Percentiles rank a stretch among this genome's conserved stretches.
These are phyloP conservation scores for Plasmopara viticola DNA, from an alignment of 352 stramenopile genomes.

Conservation along the genomic window DNA sequence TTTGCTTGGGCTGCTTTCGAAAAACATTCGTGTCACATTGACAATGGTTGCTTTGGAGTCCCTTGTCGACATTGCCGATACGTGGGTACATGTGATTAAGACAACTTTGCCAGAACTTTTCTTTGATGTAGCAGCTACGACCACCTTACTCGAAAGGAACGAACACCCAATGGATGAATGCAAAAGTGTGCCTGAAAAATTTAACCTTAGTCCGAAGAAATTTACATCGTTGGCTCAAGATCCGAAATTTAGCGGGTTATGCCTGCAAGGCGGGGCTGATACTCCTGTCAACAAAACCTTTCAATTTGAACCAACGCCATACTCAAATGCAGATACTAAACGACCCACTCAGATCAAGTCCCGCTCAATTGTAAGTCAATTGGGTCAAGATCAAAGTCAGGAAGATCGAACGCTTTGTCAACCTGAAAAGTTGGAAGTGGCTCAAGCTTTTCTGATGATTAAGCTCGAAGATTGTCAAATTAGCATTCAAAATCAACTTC, in stretches of 20 bases:
- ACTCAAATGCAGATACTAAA: conserved; percentile 27
- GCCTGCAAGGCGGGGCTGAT: conserved; percentile 25
- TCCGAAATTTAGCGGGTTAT: conserved; percentile 62
- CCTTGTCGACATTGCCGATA: conserved; percentile 57
- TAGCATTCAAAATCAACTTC: conserved; percentile 52
- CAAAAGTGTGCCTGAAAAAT: conserved; percentile 1
- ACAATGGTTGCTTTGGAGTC: conserved; percentile 56
- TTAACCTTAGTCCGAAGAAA: conserved; percentile 47
- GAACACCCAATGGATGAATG: conserved; percentile 7
- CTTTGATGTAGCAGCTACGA: conserved; percentile 9
- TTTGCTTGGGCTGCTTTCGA: conserved; percentile 47
- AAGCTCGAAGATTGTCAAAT: conserved; percentile 79
- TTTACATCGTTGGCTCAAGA: conserved; percentile 62
- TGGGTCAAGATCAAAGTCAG: conserved; percentile 6
- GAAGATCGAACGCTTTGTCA: conserved; percentile 7
- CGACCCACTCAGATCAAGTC: conserved; percentile 11
- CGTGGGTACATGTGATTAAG: conserved; percentile 49
- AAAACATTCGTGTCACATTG: conserved; percentile 51
- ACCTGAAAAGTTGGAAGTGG: conserved; percentile 13
- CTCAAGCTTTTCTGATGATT: conserved; percentile 57
- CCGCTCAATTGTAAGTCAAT: conserved; percentile 5
- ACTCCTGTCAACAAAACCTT: conserved; percentile 5
- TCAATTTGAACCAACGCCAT: conserved; percentile 19
- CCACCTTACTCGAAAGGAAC: conserved; percentile 12
- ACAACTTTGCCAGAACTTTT: conserved; percentile 41